Conservation (phyloP, 2,329 filamentous ascomycete genomes). For the Dactylellina parvicollis region DNA sequence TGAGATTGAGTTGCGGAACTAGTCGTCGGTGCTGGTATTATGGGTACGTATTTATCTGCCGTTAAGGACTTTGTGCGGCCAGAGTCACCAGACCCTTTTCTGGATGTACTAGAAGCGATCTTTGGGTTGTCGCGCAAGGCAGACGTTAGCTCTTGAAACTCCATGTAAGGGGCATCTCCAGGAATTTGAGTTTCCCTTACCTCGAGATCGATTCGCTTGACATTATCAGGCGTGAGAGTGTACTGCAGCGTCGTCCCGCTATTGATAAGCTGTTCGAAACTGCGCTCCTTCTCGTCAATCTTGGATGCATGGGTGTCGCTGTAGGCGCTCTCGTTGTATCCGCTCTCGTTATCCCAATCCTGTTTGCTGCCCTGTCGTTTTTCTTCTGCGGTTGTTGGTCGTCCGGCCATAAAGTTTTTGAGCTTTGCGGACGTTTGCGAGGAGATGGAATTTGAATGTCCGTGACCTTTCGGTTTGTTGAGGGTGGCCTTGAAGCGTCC, state of each 20-base stretch:
- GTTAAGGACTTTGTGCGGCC: constrained; percentile 22
- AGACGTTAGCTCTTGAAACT: constrained; percentile 37
- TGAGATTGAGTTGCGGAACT: constrained; percentile 15
- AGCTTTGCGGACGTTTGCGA: constrained; percentile 60
- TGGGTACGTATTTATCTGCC: constrained; percentile 41
- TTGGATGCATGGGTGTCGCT: constrained; percentile 60
- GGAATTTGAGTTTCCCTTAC: constrained; percentile 36
- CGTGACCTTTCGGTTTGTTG: constrained; percentile 58
- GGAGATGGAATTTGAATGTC: constrained; percentile 58
- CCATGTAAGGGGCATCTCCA: constrained; percentile 28
- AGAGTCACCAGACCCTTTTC: constrained; percentile 50
- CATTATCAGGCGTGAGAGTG: constrained; percentile 80
- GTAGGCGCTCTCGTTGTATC: constrained; percentile 63
- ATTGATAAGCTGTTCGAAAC: constrained; percentile 82
- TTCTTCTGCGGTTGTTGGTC: constrained; percentile 51
- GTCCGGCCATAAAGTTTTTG: constrained; percentile 61
- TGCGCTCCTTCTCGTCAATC: constrained; percentile 70
- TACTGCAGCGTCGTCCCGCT: constrained; percentile 85
- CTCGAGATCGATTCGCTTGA: constrained; percentile 76
- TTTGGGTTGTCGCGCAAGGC: constrained; percentile 29
- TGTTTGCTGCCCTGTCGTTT: constrained; percentile 38
- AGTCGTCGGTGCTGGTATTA: constrained; percentile 1
- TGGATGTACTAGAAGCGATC: constrained; percentile 47
- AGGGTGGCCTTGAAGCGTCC: constrained; percentile 56
- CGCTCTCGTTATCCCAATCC: constrained; percentile 68